Base-by-base conservation (phyloP, 192 early-diverging fungal species). In the Linnemannia hyalina region DNA sequence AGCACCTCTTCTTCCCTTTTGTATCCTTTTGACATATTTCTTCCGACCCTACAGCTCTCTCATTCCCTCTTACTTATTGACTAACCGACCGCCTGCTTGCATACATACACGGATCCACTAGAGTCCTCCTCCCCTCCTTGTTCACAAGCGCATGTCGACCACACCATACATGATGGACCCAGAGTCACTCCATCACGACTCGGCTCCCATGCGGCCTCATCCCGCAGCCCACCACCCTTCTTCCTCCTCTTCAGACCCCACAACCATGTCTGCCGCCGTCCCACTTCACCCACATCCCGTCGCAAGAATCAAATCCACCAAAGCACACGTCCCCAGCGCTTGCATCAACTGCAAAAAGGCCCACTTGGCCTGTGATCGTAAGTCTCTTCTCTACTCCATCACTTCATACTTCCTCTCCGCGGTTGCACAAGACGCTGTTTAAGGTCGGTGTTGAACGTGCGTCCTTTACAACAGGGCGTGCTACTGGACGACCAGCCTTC, bases 321-420 rank as follows among this genome's bases (percentile, higher is more conserved):
- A 95, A 77, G 89, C 93, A 63, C 96, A 97, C 76, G 97, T 97
- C 18, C 93, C 94, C 41, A 96, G 95, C 81, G 97, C 97, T n/a
- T 97, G 97, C 87, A 89, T 93, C 47, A 95, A 97, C 88, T 97
- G 97, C 89, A 96, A 96, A 78, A 92, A 93, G 75, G 95, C 96
- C 6, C 97, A 97, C 80, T 89, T 97, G 63, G 95, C 95, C 20
- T 97, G 97, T 89, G 96, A 97, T 91, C 90, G 92, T 93, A 91
- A 93, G 92, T 87, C 13, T 23, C 42, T 38, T n/a, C 36, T 52
- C 5, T 42, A 3, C 52, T 20, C 63, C 23, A 40, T 20, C 54
- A 29, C 47, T 29, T 47, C 35, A 29, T 47, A 69, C 36, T 47
- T 42, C 20, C 3, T 52, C 10, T 73, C 15, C 44, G 40, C 35